phyloP scores from a whole-genome alignment of 352 stramenopile genomes.

The Elongisporangium undulatum region DNA sequence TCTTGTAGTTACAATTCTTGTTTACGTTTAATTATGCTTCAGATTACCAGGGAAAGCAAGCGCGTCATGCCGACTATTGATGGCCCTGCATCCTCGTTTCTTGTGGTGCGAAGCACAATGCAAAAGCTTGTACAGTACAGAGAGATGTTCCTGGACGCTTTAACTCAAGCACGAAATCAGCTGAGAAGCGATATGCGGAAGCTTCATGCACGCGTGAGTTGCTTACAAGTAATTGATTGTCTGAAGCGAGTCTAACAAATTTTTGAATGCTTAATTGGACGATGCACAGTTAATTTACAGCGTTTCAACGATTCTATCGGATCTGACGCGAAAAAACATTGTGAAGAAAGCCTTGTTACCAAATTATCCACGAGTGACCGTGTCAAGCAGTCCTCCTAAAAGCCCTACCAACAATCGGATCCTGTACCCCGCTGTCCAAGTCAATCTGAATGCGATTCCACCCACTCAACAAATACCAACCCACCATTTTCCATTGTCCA shows the following conservation, averaged over 20 bases:
- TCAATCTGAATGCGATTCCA: conserved; percentile 52
- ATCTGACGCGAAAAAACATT: conserved; percentile 33
- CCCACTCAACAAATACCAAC: conserved; percentile 57
- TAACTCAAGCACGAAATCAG: conserved; percentile 17
- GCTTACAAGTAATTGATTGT: neutral
- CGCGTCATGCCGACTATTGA: neutral
- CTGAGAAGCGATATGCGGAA: conserved; percentile 23
- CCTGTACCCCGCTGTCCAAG: conserved; percentile 35
- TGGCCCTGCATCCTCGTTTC: neutral
- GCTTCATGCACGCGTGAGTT: conserved; percentile 36
- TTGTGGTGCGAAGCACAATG: conserved; percentile 29
- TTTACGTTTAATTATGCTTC: neutral
- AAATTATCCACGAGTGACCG: conserved; percentile 7
- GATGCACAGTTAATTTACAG: conserved; percentile 41
- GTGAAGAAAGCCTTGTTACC: conserved; percentile 4
- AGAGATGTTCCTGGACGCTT: conserved; percentile 22
- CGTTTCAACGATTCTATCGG: conserved; percentile 45
- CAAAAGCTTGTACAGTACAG: conserved; percentile 33
- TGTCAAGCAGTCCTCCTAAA: conserved; percentile 14
- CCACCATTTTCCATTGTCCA: conserved; percentile 25
- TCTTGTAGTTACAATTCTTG: neutral
- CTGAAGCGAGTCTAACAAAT: neutral
- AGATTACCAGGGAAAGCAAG: conserved; percentile 16
- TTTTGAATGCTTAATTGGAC: neutral
- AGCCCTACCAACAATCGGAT: conserved; percentile 23